Base-by-base conservation (phyloP, 495 filamentous ascomycete genomes). In the Penicillium fimorum region DNA sequence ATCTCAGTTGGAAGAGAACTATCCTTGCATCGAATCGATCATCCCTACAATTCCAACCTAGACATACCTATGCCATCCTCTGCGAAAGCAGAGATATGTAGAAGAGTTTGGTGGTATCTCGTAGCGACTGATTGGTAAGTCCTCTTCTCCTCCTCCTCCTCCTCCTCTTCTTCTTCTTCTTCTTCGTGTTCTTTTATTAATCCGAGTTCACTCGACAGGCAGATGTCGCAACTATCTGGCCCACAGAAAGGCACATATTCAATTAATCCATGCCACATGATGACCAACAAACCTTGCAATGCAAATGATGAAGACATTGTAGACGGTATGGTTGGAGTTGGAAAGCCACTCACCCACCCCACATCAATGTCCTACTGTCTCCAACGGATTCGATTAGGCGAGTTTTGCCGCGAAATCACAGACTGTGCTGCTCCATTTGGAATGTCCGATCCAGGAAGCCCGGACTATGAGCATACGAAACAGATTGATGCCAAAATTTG, bases 101-200 rank as follows among this genome's bases (percentile, higher is more conserved):
- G 78, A 40, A 69, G 79, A 44, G 62, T 79, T 5, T 81, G 78
- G 78, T 81, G 77, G 79, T 71, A 80, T 60, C 47, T 81, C 2
- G 71, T 68, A 15, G 69, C 65, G 13, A 71, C 73, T 13, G 78
- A 82, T 51, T 82, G 76, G 77, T 76, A 61, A 53, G 61, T 57
- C 17, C 22, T 22, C 22, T 50, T 49, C 11, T 15, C 35, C 30
- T 30, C n/a, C n/a, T n/a, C n/a, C n/a, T n/a, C n/a, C n/a, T n/a
- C n/a, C n/a, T n/a, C n/a, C n/a, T n/a, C n/a, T n/a, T n/a, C n/a
- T n/a, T n/a, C n/a, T n/a, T n/a, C n/a, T n/a, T n/a, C 38, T 37
- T 15, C 9, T 2, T 25, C 7, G 35, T 11, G 0, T 10, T 41
- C 8, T 50, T 24, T 15, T 1, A 15, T 29, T 3, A 4, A 47